These are phyloP conservation scores for Umbilicus rupestris DNA, from an alignment of 164 flowering plant genomes.

Conservation along the genomic window DNA sequence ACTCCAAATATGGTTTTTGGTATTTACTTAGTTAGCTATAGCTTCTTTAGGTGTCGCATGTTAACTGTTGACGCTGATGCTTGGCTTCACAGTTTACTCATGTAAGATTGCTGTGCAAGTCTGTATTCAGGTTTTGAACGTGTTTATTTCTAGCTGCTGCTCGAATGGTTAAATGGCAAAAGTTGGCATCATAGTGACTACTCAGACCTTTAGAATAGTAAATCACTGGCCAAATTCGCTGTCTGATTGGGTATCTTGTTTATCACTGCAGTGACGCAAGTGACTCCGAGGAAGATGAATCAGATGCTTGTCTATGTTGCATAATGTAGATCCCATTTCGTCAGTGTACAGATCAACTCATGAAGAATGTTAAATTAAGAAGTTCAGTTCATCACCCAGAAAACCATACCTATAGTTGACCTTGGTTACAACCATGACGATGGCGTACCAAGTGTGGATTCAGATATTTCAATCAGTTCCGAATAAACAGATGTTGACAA, in stretches of 20 bases:
- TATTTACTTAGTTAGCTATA: background rate
- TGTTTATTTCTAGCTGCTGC: no score
- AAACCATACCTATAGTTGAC: no score
- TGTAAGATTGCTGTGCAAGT: no score
- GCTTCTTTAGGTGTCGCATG: background rate
- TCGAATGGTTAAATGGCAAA: no score
- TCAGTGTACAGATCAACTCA: conserved; percentile 7
- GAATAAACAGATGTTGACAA: background rate
- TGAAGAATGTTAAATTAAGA: conserved; percentile 6
- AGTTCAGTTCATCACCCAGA: background rate
- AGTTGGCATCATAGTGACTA: background rate
- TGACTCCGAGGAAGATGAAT: conserved; percentile 65
- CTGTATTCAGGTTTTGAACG: no score
- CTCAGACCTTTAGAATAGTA: background rate
- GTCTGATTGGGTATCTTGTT: conserved; percentile 3
- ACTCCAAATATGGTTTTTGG: background rate
- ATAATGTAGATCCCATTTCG: conserved; percentile 46
- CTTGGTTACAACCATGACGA: background rate
- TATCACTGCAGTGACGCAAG: conserved; percentile 49
- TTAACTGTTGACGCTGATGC: no score
- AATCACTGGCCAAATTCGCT: background rate
- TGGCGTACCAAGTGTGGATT: background rate
- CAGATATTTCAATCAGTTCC: background rate
- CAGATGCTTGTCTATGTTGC: conserved; percentile 65
- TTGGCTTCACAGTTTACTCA: no score